Percentiles rank a stretch among this genome's conserved stretches.
These are phyloP conservation scores for Nannochloropsis salina DNA, from an alignment of 108 stramenopile species.

Conservation along the genomic window DNA sequence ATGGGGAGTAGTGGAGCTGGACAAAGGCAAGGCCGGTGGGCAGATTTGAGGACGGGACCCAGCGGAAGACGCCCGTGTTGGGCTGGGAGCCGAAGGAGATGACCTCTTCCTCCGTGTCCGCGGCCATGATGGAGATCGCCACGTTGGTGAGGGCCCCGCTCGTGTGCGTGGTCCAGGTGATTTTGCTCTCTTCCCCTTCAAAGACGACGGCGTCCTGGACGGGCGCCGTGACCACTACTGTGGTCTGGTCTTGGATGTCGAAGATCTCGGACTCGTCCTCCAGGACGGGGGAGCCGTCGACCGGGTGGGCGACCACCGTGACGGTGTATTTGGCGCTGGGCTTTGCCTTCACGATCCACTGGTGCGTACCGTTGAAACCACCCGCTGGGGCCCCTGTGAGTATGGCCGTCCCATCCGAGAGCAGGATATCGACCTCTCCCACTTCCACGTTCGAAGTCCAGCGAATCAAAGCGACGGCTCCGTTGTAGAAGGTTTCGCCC, in stretches of 20 bases:
- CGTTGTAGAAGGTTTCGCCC: not conserved
- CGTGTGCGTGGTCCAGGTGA: not conserved
- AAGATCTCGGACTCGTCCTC: not conserved
- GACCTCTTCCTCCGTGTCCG: not conserved
- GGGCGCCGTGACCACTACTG: not conserved
- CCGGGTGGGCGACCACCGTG: not conserved
- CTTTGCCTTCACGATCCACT: not conserved
- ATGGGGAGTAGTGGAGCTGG: not conserved
- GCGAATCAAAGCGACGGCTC: not conserved
- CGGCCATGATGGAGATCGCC: not conserved
- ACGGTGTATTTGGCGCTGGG: not conserved
- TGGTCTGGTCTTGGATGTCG: not conserved
- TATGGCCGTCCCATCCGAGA: not conserved
- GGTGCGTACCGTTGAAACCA: not conserved
- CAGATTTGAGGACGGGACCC: not conserved
- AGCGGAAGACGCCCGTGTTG: not conserved
- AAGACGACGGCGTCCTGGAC: not conserved
- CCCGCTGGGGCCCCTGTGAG: not conserved
- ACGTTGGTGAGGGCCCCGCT: not conserved
- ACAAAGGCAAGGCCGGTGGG: not conserved
- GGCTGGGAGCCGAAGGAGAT: conserved; percentile 8
- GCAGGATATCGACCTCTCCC: not conserved
- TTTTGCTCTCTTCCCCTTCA: not conserved
- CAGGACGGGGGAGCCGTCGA: not conserved
- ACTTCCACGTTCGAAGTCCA: not conserved